These are phyloP conservation scores for Beauveria sp. DNA, from an alignment of 2,329 filamentous ascomycete species.

Conservation along the genomic window DNA sequence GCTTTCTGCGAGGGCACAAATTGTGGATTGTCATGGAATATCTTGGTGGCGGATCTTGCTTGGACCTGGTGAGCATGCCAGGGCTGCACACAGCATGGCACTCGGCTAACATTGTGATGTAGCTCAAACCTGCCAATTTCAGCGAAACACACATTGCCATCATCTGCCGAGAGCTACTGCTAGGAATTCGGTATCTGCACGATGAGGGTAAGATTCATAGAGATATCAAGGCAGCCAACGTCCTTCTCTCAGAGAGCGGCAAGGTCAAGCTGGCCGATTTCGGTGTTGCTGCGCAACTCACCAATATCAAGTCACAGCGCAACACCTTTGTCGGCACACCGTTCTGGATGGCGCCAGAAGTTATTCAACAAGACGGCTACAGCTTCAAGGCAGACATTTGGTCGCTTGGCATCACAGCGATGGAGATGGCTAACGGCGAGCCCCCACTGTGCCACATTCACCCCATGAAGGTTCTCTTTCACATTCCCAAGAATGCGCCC, in stretches of 20 bases:
- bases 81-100: slow-evolving; percentile 1
- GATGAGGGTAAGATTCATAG: slow-evolving; percentile 91
- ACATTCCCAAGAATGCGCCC: slow-evolving; percentile 82
- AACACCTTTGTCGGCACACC: slow-evolving; percentile 97
- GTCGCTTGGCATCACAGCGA: slow-evolving; percentile 86
- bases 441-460: slow-evolving; percentile 81
- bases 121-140: slow-evolving; percentile 88
- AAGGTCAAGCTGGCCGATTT: slow-evolving; percentile 97
- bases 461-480: slow-evolving; percentile 88
- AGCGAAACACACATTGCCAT: slow-evolving; percentile 88
- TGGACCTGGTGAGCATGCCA: slow-evolving; percentile 65
- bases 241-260: slow-evolving; percentile 82
- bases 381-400: slow-evolving; percentile 92
- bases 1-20: slow-evolving; percentile 92
- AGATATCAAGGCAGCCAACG: slow-evolving; percentile 94
- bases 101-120: slow-evolving; percentile 23
- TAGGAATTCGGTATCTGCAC: slow-evolving; percentile 88
- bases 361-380: slow-evolving; percentile 76
- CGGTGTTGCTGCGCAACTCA: slow-evolving; percentile 91
- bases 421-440: slow-evolving; percentile 82
- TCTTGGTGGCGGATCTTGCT: slow-evolving; percentile 86
- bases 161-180: slow-evolving; percentile 82
- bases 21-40: slow-evolving; percentile 99
- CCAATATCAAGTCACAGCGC: slow-evolving; percentile 93
- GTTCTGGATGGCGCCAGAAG: slow-evolving; percentile 95